Percentiles rank a stretch among this genome's conserved stretches.
phyloP scores from a whole-genome alignment of 2,329 filamentous ascomycete species.

The Hirsutella minnesotensis region DNA sequence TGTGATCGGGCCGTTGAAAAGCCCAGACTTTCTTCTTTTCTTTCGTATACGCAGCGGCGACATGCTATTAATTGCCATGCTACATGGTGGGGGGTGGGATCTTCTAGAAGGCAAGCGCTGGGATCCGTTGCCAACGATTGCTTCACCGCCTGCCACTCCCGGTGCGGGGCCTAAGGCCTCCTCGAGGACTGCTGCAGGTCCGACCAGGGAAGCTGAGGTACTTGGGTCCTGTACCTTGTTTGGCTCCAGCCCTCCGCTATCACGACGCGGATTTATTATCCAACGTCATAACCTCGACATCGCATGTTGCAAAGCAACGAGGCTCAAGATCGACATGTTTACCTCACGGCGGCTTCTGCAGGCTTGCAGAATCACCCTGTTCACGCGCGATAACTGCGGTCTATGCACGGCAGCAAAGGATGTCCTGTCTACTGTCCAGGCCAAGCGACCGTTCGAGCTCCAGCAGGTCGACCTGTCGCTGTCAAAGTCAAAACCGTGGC shows the following conservation, averaged over 20 bases:
- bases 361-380: conserved; percentile 58
- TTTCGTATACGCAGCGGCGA: no score
- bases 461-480: conserved; percentile 60
- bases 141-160: conserved; percentile 23
- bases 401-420: conserved; percentile 58
- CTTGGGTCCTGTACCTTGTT: no score
- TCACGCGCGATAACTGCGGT: conserved; percentile 60
- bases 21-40: no score
- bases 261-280: no score
- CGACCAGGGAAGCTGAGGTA: no score
- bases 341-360: conserved; percentile 37
- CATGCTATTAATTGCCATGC: background rate
- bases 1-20: no score
- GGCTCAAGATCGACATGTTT: no score
- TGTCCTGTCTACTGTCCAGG: conserved; percentile 57
- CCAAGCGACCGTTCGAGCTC: conserved; percentile 54
- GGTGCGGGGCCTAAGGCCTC: conserved; percentile 21
- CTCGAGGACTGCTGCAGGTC: no score
- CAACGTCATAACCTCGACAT: no score
- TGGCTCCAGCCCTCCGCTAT: conserved; percentile 4
- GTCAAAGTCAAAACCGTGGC: conserved; percentile 52
- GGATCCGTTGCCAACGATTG: conserved; percentile 7
- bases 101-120: conserved; percentile 24
- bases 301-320: no score
- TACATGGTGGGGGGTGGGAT: conserved; percentile 20